These are phyloP conservation scores for Lizanozyma gosingica DNA, from an alignment of 1,139 yeast species.

Conservation along the genomic window DNA sequence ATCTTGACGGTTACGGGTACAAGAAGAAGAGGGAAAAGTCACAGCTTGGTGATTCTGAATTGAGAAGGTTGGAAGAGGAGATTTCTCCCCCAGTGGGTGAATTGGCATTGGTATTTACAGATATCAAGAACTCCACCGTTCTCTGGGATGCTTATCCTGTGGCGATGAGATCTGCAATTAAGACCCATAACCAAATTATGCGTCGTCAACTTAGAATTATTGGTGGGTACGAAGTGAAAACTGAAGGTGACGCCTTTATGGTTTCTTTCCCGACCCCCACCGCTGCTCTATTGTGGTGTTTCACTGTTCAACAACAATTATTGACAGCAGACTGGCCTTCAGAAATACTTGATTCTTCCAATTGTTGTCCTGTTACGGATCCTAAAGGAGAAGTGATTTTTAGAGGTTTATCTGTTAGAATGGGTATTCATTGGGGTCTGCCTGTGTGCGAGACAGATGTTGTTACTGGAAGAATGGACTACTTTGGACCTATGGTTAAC, in stretches of 20 bases:
- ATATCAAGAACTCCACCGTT: conserved; percentile 87
- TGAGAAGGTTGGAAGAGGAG: conserved; percentile 83
- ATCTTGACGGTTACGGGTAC: conserved; percentile 31
- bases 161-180: conserved; percentile 95
- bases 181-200: conserved; percentile 89
- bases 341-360: conserved; percentile 76
- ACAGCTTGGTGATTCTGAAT: conserved; percentile 63
- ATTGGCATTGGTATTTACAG: conserved; percentile 92
- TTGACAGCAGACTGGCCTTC: conserved; percentile 90
- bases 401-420: conserved; percentile 87
- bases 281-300: conserved; percentile 88
- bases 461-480: conserved; percentile 95
- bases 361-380: conserved; percentile 80
- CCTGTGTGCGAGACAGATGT: conserved; percentile 96
- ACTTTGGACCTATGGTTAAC: conserved; percentile 97
- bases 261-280: conserved; percentile 96
- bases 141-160: conserved; percentile 90
- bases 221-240: conserved; percentile 96
- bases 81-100: conserved; percentile 94
- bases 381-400: conserved; percentile 53
- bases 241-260: conserved; percentile 99
- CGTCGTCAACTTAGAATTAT: conserved; percentile 84
- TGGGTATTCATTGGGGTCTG: conserved; percentile 98
- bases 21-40: conserved; percentile 40
- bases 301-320: conserved; percentile 81